Evolutionary conservation across 75 land plant species (phyloP).

Genomic region (Selaginella tamariscina): DNA sequence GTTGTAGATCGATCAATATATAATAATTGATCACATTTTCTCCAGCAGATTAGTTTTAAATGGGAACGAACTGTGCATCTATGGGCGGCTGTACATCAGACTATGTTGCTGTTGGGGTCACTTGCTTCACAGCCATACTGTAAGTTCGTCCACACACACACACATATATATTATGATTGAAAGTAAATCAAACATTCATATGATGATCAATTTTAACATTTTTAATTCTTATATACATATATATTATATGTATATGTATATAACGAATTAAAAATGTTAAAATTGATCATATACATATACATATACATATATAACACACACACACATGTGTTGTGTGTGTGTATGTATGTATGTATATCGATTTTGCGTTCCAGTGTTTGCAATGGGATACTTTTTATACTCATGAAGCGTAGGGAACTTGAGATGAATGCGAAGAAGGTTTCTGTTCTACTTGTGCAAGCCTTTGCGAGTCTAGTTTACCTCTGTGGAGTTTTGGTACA

Average conservation of each 20-base stretch:
- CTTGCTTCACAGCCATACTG: not conserved
- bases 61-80: not conserved
- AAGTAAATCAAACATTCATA: not conserved
- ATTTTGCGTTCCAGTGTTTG: not conserved
- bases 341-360: not conserved
- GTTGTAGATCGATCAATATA: no score
- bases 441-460: not conserved
- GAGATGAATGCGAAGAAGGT: slow-evolving; percentile 16
- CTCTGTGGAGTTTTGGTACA: slow-evolving; percentile 1
- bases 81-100: slow-evolving; percentile 10
- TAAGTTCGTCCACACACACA: not conserved
- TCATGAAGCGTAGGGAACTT: not conserved
- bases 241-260: not conserved
- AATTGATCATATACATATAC: not conserved
- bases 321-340: not conserved
- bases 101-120: slow-evolving; percentile 14
- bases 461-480: slow-evolving; percentile 10
- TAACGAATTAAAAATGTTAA: not conserved
- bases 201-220: not conserved
- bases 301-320: not conserved
- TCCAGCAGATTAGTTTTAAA: no score
- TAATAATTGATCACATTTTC: no score
- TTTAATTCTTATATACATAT: not conserved
- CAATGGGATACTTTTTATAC: not conserved
- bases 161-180: not conserved